Conservation (phyloP, 2,329 filamentous ascomycete species). For the Arthrinium puccinioides region DNA sequence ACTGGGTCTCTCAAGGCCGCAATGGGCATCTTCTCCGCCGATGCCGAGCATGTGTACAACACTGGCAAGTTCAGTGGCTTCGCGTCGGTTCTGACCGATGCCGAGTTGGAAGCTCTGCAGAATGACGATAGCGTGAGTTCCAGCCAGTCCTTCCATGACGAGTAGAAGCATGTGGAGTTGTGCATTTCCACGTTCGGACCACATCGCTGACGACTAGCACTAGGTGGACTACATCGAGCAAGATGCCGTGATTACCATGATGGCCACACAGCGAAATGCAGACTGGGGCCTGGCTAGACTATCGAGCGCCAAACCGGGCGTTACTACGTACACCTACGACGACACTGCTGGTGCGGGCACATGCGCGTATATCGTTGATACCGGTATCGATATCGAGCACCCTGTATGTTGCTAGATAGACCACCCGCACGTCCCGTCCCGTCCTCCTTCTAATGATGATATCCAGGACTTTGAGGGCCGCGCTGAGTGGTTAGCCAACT, state of each 20-base stretch:
- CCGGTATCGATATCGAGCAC: conserved; percentile 41
- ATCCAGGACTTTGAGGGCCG: conserved; percentile 33
- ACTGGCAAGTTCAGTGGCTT: conserved; percentile 32
- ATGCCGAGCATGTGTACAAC: conserved; percentile 24
- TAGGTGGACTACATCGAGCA: conserved; percentile 28
- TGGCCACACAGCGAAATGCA: conserved; percentile 25
- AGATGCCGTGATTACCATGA: conserved; percentile 23
- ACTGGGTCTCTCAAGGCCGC: conserved; percentile 23
- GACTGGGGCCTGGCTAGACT: conserved; percentile 38
- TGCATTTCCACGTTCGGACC: too few species aligned
- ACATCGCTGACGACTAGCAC: conserved; percentile 1
- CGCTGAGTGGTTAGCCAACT: conserved; percentile 25
- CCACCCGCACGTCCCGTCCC: too few species aligned
- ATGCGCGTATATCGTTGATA: conserved; percentile 49
- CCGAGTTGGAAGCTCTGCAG: conserved; percentile 32
- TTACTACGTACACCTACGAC: conserved; percentile 33
- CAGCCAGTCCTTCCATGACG: neutral
- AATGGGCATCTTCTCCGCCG: conserved; percentile 15
- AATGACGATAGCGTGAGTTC: conserved; percentile 30
- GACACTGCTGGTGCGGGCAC: conserved; percentile 29
- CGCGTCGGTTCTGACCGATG: conserved; percentile 32
- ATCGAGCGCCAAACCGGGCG: conserved; percentile 29
- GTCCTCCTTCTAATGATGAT: conserved; percentile 9
- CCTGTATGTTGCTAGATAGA: conserved; percentile 13
- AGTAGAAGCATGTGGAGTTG: too few species aligned